Conservation (phyloP, 108 stramenopile genomes). For the Discostella stelligeroides region DNA sequence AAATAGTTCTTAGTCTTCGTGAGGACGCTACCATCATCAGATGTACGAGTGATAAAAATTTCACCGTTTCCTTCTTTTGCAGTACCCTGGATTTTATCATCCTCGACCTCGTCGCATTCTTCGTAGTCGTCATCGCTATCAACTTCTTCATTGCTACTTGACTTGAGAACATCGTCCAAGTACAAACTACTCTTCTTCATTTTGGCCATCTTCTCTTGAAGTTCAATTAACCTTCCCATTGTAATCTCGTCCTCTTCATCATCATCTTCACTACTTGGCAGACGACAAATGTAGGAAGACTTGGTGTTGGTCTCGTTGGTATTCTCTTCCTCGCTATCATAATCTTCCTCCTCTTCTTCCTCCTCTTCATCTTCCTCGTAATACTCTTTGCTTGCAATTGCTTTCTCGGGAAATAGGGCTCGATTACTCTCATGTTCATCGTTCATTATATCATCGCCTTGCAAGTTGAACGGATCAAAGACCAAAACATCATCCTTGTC, state of each 20-base stretch:
- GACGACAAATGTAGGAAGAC: constrained; percentile 1
- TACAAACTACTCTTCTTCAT: too few relatives aligned
- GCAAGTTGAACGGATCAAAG: constrained; percentile 11
- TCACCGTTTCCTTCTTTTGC: background rate
- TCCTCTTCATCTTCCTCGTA: background rate
- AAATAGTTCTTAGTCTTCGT: background rate
- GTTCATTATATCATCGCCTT: background rate
- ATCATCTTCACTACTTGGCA: constrained; percentile 8
- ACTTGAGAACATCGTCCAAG: too few relatives aligned
- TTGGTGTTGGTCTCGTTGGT: too few relatives aligned
- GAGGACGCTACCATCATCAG: background rate
- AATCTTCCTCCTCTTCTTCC: too few relatives aligned
- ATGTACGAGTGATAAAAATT: background rate
- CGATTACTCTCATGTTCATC: background rate
- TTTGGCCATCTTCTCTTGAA: too few relatives aligned
- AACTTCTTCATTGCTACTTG: too few relatives aligned
- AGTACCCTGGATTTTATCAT: background rate
- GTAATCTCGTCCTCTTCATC: background rate
- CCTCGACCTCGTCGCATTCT: background rate
- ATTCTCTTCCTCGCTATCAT: too few relatives aligned
- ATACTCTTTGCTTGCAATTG: background rate
- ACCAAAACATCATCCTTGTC: background rate
- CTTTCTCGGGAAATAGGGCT: background rate
- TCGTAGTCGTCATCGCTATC: too few relatives aligned
- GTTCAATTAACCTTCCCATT: too few relatives aligned